Evolutionary conservation across 2,329 filamentous ascomycete species (phyloP).

Genomic region (Aspergillus sp.): DNA sequence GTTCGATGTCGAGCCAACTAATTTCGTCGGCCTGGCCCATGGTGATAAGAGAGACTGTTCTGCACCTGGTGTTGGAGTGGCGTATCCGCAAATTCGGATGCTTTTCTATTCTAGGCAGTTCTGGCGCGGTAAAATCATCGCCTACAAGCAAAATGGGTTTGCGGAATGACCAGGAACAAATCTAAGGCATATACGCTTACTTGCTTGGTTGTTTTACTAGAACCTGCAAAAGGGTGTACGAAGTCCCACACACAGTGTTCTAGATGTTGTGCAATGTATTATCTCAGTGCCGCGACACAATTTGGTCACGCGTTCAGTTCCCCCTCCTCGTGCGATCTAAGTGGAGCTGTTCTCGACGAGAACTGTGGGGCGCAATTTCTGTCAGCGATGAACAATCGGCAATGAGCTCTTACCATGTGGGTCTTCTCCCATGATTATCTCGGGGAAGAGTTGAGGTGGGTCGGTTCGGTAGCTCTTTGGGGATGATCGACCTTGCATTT

Average conservation of each 20-base stretch:
- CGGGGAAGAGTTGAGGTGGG: neutral
- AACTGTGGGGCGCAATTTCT: neutral
- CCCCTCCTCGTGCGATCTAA: neutral
- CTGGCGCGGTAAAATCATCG: neutral
- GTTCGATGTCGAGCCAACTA: neutral
- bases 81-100: neutral
- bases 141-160: constrained; percentile 1
- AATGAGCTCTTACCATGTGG: neutral
- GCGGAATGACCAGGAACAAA: neutral
- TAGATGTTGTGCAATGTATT: too few species aligned
- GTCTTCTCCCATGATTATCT: neutral
- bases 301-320: neutral
- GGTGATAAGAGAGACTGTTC: neutral
- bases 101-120: constrained; percentile 1
- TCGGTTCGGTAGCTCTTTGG: neutral
- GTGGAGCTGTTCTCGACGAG: neutral
- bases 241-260: too few species aligned
- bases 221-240: neutral
- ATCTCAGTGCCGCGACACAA: neutral
- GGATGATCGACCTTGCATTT: constrained; percentile 1
- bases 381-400: neutral
- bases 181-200: neutral
- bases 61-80: neutral
- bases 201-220: neutral
- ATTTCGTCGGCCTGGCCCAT: neutral